These are phyloP conservation scores for Magnolia kwangsiensis DNA, from an alignment of 164 flowering plant genomes.

Conservation along the genomic window DNA sequence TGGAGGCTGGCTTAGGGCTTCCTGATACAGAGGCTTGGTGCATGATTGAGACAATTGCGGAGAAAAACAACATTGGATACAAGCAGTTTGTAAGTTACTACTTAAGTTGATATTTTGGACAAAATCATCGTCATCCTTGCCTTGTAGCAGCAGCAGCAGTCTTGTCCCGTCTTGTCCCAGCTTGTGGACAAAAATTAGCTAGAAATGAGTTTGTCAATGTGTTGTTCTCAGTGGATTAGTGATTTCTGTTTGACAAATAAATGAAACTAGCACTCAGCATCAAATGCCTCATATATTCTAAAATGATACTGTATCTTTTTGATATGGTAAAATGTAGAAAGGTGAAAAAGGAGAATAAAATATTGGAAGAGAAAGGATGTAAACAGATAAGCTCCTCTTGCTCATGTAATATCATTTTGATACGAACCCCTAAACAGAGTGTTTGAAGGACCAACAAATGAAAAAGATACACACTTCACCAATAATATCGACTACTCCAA, in stretches of 20 bases:
- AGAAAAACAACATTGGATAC: conserved; percentile 77
- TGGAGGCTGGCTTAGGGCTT: conserved; percentile 94
- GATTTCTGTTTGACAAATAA: neutral
- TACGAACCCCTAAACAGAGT: too few species aligned
- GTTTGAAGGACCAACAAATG: too few species aligned
- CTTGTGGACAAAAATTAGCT: neutral
- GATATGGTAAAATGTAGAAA: too few species aligned
- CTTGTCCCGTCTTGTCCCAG: neutral
- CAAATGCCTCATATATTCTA: too few species aligned
- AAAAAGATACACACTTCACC: too few species aligned
- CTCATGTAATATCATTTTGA: too few species aligned
- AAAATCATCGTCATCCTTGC: neutral
- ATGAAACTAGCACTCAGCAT: too few species aligned
- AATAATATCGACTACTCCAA: too few species aligned
- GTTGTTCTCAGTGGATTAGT: neutral
- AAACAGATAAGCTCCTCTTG: too few species aligned
- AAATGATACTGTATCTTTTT: too few species aligned
- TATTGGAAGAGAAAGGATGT: too few species aligned
- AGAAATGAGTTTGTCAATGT: neutral
- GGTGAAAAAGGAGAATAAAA: too few species aligned
- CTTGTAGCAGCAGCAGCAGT: neutral
- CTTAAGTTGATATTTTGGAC: neutral
- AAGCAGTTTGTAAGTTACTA: conserved; percentile 69
- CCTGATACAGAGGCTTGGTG: conserved; percentile 88
- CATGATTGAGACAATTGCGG: conserved; percentile 91